Conservation (phyloP, 2,329 filamentous ascomycete species). For the Dryadomyces quercivorus region DNA sequence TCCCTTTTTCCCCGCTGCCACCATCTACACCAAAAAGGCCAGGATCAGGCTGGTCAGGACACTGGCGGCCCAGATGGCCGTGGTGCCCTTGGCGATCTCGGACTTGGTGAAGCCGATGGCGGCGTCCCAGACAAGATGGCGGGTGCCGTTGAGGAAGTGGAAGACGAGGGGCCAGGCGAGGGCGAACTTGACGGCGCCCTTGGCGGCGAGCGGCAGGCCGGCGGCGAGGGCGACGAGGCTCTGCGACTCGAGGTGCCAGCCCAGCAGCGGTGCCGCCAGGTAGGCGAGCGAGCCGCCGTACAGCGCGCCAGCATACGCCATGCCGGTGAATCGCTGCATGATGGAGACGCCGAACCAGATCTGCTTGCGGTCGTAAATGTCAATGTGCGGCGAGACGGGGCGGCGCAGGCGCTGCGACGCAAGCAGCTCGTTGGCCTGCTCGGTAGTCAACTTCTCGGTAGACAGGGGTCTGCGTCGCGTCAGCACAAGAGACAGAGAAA, state of each 20-base stretch:
- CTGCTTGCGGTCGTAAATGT: slow-evolving; percentile 77
- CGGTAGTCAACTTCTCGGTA: slow-evolving; percentile 42
- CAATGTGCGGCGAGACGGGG: slow-evolving; percentile 73
- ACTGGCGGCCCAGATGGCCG: slow-evolving; percentile 33
- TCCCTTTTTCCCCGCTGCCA: background rate
- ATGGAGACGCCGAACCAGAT: slow-evolving; percentile 65
- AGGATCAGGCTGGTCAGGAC: slow-evolving; percentile 32
- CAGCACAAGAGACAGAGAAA: background rate
- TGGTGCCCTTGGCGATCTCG: slow-evolving; percentile 32
- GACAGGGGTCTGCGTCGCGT: slow-evolving; percentile 31
- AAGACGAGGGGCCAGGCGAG: slow-evolving; percentile 48
- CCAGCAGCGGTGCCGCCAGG: slow-evolving; percentile 64
- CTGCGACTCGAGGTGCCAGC: slow-evolving; percentile 46
- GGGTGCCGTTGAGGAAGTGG: slow-evolving; percentile 42
- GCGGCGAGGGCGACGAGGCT: slow-evolving; percentile 49
- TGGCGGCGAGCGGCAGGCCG: slow-evolving; percentile 44
- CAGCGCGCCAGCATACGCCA: slow-evolving; percentile 55
- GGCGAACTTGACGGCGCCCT: slow-evolving; percentile 43
- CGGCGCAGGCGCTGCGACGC: slow-evolving; percentile 68
- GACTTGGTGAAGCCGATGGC: slow-evolving; percentile 36
- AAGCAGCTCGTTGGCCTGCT: slow-evolving; percentile 53
- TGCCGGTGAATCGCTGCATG: slow-evolving; percentile 77
- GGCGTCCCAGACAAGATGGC: slow-evolving; percentile 42
- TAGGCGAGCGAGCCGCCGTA: slow-evolving; percentile 76
- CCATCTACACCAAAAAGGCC: slow-evolving; percentile 26